phyloP scores from a whole-genome alignment of 345 rosid genomes.

The Sonneratia alba region DNA sequence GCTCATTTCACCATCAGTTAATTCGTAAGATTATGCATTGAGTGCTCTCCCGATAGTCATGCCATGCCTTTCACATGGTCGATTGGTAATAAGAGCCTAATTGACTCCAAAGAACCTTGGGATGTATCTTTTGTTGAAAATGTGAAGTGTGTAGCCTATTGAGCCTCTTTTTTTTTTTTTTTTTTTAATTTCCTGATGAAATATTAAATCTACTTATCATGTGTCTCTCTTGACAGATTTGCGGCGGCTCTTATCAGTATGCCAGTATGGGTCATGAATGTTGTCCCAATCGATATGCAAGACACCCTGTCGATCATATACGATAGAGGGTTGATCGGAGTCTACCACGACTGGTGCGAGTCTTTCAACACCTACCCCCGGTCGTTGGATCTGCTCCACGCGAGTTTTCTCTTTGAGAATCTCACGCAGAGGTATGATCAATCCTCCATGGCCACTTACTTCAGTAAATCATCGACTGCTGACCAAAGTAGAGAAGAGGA shows the following conservation, averaged over 20 bases:
- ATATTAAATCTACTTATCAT: background rate
- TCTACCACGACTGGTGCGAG: conserved; percentile 92
- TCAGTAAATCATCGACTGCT: background rate
- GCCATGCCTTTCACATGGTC: background rate
- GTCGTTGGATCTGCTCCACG: conserved; percentile 74
- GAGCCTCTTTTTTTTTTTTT: no score
- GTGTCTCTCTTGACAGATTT: conserved; percentile 34
- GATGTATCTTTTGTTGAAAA: background rate
- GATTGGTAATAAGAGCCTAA: background rate
- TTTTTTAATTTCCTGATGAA: no score
- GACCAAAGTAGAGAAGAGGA: background rate
- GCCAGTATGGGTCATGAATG: conserved; percentile 90
- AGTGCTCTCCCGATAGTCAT: background rate
- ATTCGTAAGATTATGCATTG: background rate
- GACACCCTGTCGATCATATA: conserved; percentile 61
- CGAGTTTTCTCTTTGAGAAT: conserved; percentile 52
- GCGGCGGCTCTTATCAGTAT: conserved; percentile 62
- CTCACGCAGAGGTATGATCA: conserved; percentile 39
- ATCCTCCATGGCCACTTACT: background rate
- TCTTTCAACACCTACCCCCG: conserved; percentile 77
- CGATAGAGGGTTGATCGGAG: conserved; percentile 77
- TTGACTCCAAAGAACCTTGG: background rate
- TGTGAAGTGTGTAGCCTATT: no score
- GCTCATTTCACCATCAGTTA: no score
- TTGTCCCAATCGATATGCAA: conserved; percentile 50